A percentile compares a stretch with the other conserved stretches of the same genome.
phyloP scores from a whole-genome alignment of 1,284 basidiomycete species.

The Cerrena zonata region DNA sequence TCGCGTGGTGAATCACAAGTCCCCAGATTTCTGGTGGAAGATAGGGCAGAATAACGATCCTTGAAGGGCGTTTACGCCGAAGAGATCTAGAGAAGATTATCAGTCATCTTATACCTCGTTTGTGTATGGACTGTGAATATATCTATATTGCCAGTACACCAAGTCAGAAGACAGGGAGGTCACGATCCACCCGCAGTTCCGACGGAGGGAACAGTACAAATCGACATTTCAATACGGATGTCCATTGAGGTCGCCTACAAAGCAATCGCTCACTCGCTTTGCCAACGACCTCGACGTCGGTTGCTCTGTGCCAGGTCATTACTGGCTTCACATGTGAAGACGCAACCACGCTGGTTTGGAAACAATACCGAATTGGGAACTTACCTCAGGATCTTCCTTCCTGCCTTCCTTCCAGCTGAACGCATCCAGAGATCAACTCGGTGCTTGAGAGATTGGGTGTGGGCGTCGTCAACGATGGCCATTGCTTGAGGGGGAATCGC shows the following conservation, averaged over 20 bases:
- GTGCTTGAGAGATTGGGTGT: background rate
- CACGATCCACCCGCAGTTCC: no score
- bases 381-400: background rate
- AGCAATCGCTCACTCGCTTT: no score
- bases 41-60: constrained; percentile 25
- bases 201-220: no score
- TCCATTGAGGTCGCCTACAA: no score
- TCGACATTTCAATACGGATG: no score
- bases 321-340: no score
- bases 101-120: background rate
- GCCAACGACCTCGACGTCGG: no score
- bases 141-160: background rate
- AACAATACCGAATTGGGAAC: no score
- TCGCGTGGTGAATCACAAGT: constrained; percentile 50
- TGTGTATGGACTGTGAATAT: background rate
- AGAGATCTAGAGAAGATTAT: background rate
- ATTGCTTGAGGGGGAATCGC: background rate
- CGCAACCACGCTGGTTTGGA: no score
- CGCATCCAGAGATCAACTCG: constrained; percentile 1
- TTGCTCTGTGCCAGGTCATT: no score
- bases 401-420: background rate
- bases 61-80: background rate
- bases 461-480: background rate
- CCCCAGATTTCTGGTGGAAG: constrained; percentile 58
- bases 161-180: no score